Evolutionary conservation across 2,329 filamentous ascomycete species (phyloP).

Genomic region (Pseudogymnoascus sp.): DNA sequence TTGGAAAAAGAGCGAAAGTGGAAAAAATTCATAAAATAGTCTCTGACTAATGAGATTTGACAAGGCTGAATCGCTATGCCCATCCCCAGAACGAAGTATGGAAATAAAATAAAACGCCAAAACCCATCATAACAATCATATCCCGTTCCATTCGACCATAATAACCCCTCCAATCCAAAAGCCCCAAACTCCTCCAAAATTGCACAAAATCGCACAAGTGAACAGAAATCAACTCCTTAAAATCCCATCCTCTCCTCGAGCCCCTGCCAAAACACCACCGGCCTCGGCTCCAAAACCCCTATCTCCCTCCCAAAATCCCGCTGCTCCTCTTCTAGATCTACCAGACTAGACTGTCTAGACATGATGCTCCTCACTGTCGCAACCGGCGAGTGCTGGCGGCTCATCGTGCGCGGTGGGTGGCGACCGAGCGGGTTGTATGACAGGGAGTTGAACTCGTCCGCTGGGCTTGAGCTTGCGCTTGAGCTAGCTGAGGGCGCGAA

Average conservation of each 20-base stretch:
- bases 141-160: neutral
- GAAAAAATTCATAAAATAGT: neutral
- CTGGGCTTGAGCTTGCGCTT: neutral
- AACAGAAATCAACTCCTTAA: neutral
- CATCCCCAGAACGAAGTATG: neutral
- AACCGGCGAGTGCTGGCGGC: constrained; percentile 25
- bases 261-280: constrained; percentile 55
- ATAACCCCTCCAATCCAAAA: neutral
- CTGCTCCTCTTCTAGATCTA: constrained; percentile 50
- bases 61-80: neutral
- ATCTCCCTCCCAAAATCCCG: constrained; percentile 44
- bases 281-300: constrained; percentile 51
- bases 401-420: constrained; percentile 12
- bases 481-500: neutral
- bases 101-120: neutral
- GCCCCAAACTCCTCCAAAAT: neutral
- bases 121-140: neutral
- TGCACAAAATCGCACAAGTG: neutral
- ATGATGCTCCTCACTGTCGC: constrained; percentile 52
- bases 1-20: neutral
- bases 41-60: neutral
- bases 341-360: constrained; percentile 47
- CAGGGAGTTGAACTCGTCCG: neutral
- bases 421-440: neutral
- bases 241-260: constrained; percentile 48